phyloP scores from a whole-genome alignment of 768 basidiomycete genomes.

The Podaxis sp. region DNA sequence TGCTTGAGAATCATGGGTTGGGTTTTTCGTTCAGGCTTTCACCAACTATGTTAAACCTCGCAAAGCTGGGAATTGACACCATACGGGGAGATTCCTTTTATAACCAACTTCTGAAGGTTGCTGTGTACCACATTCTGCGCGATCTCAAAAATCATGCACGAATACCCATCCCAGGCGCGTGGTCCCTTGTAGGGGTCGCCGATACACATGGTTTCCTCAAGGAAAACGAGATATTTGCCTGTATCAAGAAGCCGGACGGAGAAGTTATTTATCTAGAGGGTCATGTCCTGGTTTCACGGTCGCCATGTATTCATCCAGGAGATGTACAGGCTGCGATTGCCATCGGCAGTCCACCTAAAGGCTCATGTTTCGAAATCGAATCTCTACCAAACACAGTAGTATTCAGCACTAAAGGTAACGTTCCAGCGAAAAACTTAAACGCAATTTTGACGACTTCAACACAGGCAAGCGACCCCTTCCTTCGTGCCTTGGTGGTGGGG shows the following conservation, averaged over 20 bases:
- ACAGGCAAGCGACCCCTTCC: slow-evolving; percentile 55
- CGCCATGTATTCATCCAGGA: slow-evolving; percentile 64
- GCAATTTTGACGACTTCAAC: background rate
- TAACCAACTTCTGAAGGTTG: slow-evolving; percentile 44
- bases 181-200: slow-evolving; percentile 67
- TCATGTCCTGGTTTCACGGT: slow-evolving; percentile 50
- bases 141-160: slow-evolving; percentile 59
- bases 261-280: slow-evolving; percentile 45
- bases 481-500: slow-evolving; percentile 61
- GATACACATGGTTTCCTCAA: slow-evolving; percentile 52
- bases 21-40: slow-evolving; percentile 51
- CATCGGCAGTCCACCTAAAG: slow-evolving; percentile 50
- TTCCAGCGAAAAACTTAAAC: background rate
- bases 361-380: slow-evolving; percentile 46
- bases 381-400: slow-evolving; percentile 55
- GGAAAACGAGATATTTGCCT: slow-evolving; percentile 57
- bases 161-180: slow-evolving; percentile 58
- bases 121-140: slow-evolving; percentile 56
- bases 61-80: slow-evolving; percentile 38
- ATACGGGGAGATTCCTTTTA: slow-evolving; percentile 40
- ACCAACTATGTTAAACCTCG: slow-evolving; percentile 43
- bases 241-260: slow-evolving; percentile 38
- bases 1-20: slow-evolving; percentile 53
- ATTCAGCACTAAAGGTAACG: slow-evolving; percentile 51
- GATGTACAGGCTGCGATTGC: slow-evolving; percentile 55